phyloP scores from a whole-genome alignment of 2,329 filamentous ascomycete genomes.

The Verticillium nonalfalfae region DNA sequence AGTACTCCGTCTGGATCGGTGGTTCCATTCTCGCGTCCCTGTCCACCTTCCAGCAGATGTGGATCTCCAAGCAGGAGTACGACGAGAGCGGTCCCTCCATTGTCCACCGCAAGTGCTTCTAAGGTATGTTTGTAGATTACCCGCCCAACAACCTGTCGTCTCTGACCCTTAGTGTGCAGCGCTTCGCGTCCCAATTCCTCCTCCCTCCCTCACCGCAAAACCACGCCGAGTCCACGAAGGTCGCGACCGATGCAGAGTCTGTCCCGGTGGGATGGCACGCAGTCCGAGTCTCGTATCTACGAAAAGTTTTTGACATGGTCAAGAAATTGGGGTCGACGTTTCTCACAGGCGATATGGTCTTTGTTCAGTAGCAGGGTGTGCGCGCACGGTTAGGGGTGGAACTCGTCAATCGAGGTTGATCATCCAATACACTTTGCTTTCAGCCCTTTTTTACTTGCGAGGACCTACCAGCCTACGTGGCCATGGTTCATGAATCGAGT shows the following conservation, averaged over 20 bases:
- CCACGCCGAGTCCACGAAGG: slow-evolving; percentile 36
- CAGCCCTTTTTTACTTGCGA: neutral
- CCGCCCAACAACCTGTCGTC: neutral
- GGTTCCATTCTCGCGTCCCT: slow-evolving; percentile 99
- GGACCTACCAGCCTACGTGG: slow-evolving; percentile 16
- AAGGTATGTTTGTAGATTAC: slow-evolving; percentile 50
- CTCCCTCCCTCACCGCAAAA: slow-evolving; percentile 24
- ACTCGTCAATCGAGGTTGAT: slow-evolving; percentile 48
- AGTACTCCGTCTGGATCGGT: slow-evolving; percentile 99
- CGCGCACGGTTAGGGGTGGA: slow-evolving; percentile 38
- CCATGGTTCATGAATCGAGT: neutral
- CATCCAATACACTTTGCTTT: slow-evolving; percentile 48
- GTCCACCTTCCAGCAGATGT: slow-evolving; percentile 99
- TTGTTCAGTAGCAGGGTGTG: slow-evolving; percentile 45
- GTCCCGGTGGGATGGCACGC: slow-evolving; percentile 39
- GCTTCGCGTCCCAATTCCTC: slow-evolving; percentile 10
- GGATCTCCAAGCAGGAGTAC: slow-evolving; percentile 99
- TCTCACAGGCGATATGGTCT: slow-evolving; percentile 39
- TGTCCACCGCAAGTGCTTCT: slow-evolving; percentile 99
- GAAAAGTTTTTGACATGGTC: slow-evolving; percentile 52
- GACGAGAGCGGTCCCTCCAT: slow-evolving; percentile 99
- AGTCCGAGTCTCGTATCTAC: slow-evolving; percentile 48
- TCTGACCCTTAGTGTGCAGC: neutral
- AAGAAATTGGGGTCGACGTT: slow-evolving; percentile 44
- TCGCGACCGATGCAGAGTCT: slow-evolving; percentile 35